Evolutionary conservation across 306 rosid genomes (phyloP), one percentile per base, ranked within the genome.

Genomic region (Castanea crenata): DNA sequence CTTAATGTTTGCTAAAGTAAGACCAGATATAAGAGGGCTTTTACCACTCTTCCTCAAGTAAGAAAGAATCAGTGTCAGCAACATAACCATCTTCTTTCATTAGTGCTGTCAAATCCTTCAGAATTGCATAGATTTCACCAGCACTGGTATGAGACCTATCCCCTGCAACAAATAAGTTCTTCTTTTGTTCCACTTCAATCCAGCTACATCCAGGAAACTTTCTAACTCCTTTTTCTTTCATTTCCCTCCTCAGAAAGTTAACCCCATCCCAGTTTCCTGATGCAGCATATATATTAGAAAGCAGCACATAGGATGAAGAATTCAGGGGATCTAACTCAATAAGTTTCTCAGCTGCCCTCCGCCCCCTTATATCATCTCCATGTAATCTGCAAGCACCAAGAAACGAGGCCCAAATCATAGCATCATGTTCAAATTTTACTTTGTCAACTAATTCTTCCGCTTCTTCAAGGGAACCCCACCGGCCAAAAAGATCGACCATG

Each of bases 381-480:
- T 93, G 98, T 81, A 91, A 77, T 74, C 91, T 84, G 88, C 97
- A 93, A 55, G 94, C 92, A 72, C 95, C 92, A 75, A 91, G 87
- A 56, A 93, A 79, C 46, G 91, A 79, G 51, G 94, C 89, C 98
- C 93, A 93, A 74, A 90, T 83, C 91, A 88, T 92, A 63, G 91
- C 86, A 85, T 79, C 77, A 21, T 91, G 86, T 77, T 87, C 80
- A 74, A 85, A 74, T 59, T 80, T 77, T 72, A 85, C 75, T 56
- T 77, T 75, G 71, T 74, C 76, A 23, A 88, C 82, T 65, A 89
- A 85, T 52, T 87, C 95, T 79, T 87, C 97, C 21, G 92, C 97
- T 85, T 93, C 97, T 82, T 89, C 59, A 49, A 91, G 95, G 80
- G 86, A 85, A 52, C 98, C 98, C 91, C 93, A 86, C 51, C 98